These are phyloP conservation scores for Coprinopsis strossmayeri DNA, from an alignment of 768 basidiomycete species.

Conservation along the genomic window DNA sequence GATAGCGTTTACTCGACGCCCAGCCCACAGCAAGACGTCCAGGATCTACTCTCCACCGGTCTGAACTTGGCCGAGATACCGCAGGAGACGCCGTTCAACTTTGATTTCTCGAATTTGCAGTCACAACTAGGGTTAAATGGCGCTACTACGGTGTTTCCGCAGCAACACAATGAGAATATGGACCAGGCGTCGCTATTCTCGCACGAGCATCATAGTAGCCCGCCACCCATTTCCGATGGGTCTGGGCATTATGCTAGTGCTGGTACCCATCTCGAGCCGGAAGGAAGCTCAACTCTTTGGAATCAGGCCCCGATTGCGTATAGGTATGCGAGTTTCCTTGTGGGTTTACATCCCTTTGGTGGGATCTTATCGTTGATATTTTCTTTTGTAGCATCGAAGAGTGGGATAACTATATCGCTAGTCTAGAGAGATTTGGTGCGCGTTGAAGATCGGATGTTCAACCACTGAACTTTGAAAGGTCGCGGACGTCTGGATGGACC, in stretches of 20 bases:
- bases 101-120: background rate
- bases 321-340: conserved; percentile 30
- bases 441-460: background rate
- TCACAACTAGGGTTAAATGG: background rate
- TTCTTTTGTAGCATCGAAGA: conserved; percentile 15
- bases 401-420: conserved; percentile 15
- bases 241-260: background rate
- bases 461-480: background rate
- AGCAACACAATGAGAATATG: background rate
- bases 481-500: background rate
- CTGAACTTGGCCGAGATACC: background rate
- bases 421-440: conserved; percentile 4
- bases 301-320: conserved; percentile 40
- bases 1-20: background rate
- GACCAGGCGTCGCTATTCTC: background rate
- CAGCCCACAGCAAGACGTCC: background rate
- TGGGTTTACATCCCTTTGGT: background rate
- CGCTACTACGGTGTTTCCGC: too few species aligned
- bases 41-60: background rate
- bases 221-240: background rate
- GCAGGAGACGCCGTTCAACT: background rate
- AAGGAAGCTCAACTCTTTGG: background rate
- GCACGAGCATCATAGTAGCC: background rate
- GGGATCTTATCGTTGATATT: background rate
- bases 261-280: background rate